Evolutionary conservation across 257 asterid species (phyloP).

Genomic region (Asclepias syriaca): DNA sequence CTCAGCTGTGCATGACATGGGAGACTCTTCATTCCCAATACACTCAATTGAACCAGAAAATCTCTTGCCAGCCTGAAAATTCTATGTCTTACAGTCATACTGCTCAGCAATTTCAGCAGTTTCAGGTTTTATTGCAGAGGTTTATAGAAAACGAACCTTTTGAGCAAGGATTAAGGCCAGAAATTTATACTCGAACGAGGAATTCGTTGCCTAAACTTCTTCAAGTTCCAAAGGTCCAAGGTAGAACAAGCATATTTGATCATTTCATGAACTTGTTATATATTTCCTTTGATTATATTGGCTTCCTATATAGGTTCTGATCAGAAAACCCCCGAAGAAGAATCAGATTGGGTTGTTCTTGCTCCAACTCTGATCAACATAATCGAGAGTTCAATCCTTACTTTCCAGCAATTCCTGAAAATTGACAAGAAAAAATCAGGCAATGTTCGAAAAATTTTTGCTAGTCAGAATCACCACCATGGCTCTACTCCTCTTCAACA

Average conservation of each 20-base stretch:
- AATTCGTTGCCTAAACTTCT: slow-evolving; percentile 70
- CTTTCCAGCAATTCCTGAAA: slow-evolving; percentile 65
- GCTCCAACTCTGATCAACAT: slow-evolving; percentile 59
- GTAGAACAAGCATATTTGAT: slow-evolving; percentile 23
- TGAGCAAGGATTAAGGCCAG: slow-evolving; percentile 74
- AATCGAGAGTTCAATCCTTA: slow-evolving; percentile 67
- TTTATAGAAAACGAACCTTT: slow-evolving; percentile 94
- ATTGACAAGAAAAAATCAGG: slow-evolving; percentile 70
- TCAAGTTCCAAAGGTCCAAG: slow-evolving; percentile 87
- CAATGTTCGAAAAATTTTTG: slow-evolving; percentile 42
- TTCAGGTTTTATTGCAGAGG: slow-evolving; percentile 80
- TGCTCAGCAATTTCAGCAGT: slow-evolving; percentile 95
- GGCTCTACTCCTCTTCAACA: slow-evolving; percentile 71
- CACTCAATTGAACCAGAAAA: slow-evolving; percentile 74
- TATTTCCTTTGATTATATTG: not conserved
- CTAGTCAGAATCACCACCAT: slow-evolving; percentile 64
- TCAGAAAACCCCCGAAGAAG: slow-evolving; percentile 48
- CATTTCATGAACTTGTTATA: not conserved
- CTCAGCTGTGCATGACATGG: slow-evolving; percentile 96
- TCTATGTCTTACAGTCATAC: slow-evolving; percentile 61
- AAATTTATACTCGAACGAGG: slow-evolving; percentile 70
- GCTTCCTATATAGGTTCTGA: slow-evolving; percentile 40
- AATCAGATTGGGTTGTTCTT: slow-evolving; percentile 34
- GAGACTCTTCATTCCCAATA: slow-evolving; percentile 90
- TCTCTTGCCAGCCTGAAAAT: slow-evolving; percentile 49